phyloP scores from a whole-genome alignment of 352 stramenopile genomes.

The Elongisporangium anandrum region DNA sequence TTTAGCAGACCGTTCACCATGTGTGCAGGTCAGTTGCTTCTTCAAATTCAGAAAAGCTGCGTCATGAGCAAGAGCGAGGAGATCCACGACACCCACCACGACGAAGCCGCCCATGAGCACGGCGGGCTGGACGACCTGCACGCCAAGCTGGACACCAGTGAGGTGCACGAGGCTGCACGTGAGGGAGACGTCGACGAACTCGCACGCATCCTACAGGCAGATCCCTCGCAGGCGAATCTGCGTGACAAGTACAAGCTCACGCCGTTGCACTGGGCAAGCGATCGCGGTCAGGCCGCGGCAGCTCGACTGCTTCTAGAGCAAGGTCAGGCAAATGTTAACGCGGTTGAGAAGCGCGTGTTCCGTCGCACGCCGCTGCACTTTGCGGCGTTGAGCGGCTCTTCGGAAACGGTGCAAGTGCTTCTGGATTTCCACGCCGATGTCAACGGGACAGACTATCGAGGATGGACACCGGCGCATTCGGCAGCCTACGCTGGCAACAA shows the following conservation, averaged over 20 bases:
- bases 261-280: slow-evolving; percentile 66
- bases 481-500: slow-evolving; percentile 36
- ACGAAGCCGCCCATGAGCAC: slow-evolving; percentile 16
- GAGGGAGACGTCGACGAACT: slow-evolving; percentile 39
- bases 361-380: slow-evolving; percentile 66
- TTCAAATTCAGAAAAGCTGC: not conserved
- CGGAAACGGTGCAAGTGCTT: slow-evolving; percentile 30
- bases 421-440: slow-evolving; percentile 33
- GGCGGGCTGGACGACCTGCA: slow-evolving; percentile 65
- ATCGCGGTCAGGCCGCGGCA: slow-evolving; percentile 32
- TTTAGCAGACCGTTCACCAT: not conserved
- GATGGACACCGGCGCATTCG: slow-evolving; percentile 45
- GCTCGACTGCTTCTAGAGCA: slow-evolving; percentile 28
- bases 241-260: slow-evolving; percentile 74
- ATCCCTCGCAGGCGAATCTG: slow-evolving; percentile 20
- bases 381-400: slow-evolving; percentile 35
- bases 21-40: not conserved
- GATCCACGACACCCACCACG: slow-evolving; percentile 16
- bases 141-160: slow-evolving; percentile 52
- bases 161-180: slow-evolving; percentile 51
- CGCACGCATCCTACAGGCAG: slow-evolving; percentile 21
- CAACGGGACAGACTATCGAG: slow-evolving; percentile 44
- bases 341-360: slow-evolving; percentile 63
- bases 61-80: slow-evolving; percentile 10
- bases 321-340: slow-evolving; percentile 39